These are phyloP conservation scores for Suillus subaureus DNA, from an alignment of 768 basidiomycete genomes.

Conservation along the genomic window DNA sequence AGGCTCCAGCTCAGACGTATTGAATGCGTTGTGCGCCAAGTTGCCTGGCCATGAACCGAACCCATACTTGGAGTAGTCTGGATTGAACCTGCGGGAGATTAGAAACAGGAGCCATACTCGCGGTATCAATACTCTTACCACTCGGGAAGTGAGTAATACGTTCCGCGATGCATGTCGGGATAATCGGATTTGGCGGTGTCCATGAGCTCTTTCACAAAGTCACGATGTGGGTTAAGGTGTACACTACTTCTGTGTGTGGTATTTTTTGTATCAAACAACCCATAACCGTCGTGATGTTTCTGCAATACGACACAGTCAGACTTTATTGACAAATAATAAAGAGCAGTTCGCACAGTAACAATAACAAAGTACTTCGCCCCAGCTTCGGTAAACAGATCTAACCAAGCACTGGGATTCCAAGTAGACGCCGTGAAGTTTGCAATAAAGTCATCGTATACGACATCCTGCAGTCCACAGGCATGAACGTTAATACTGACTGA, in stretches of 20 bases:
- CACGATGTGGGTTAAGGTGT: slow-evolving; percentile 50
- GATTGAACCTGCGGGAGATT: slow-evolving; percentile 49
- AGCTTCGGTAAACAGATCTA: slow-evolving; percentile 53
- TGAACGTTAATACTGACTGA: neutral
- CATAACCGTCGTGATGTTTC: slow-evolving; percentile 68
- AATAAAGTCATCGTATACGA: slow-evolving; percentile 63
- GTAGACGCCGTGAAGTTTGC: slow-evolving; percentile 51
- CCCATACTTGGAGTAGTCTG: slow-evolving; percentile 53
- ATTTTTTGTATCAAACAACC: slow-evolving; percentile 55
- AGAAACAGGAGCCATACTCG: neutral
- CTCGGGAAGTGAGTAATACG: slow-evolving; percentile 60
- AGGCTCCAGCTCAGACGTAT: slow-evolving; percentile 48
- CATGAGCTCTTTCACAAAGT: slow-evolving; percentile 54
- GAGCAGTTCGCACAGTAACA: slow-evolving; percentile 42
- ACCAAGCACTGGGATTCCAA: slow-evolving; percentile 57
- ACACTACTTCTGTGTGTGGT: slow-evolving; percentile 54
- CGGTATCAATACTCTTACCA: slow-evolving; percentile 35
- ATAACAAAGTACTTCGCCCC: slow-evolving; percentile 67
- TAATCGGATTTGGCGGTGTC: slow-evolving; percentile 50
- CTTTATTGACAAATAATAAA: neutral
- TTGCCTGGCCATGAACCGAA: slow-evolving; percentile 55
- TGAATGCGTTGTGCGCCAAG: slow-evolving; percentile 53
- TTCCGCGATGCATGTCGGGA: slow-evolving; percentile 55
- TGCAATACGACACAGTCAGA: slow-evolving; percentile 17
- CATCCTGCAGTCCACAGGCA: slow-evolving; percentile 31